A percentile compares a stretch with the other conserved stretches of the same genome.
These are phyloP conservation scores for Aspergillus nomiae DNA, from an alignment of 2,329 filamentous ascomycete genomes.

Conservation along the genomic window DNA sequence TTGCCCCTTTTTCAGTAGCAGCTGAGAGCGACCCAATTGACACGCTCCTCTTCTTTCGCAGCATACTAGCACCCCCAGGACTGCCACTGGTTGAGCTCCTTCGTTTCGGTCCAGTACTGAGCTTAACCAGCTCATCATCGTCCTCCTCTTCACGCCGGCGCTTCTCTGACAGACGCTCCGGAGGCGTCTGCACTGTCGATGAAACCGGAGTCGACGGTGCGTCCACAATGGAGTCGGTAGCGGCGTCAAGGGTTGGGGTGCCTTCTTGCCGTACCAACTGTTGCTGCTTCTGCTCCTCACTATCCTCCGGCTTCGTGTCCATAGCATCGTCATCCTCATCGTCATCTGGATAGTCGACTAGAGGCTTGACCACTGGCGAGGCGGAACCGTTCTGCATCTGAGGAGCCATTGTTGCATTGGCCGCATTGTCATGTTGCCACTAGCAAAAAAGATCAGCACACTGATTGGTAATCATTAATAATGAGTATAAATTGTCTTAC, in stretches of 20 bases:
- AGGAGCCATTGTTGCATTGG: conserved; percentile 34
- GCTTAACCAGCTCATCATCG: conserved; percentile 85
- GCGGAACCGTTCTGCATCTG: conserved; percentile 59
- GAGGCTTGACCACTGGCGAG: conserved; percentile 65
- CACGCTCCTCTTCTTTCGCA: conserved; percentile 37
- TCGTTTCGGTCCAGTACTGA: conserved; percentile 58
- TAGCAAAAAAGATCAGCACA: conserved; percentile 22
- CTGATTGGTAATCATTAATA: background rate
- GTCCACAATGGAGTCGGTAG: conserved; percentile 31
- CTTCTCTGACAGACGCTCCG: conserved; percentile 83
- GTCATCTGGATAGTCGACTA: conserved; percentile 92
- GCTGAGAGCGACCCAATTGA: conserved; percentile 29
- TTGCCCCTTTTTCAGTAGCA: conserved; percentile 28
- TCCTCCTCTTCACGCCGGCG: conserved; percentile 84
- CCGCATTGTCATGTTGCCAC: conserved; percentile 41
- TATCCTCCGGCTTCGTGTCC: conserved; percentile 52
- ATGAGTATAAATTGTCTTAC: conserved; percentile 26
- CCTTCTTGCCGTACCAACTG: conserved; percentile 16
- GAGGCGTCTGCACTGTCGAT: conserved; percentile 49
- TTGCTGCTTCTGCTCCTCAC: conserved; percentile 19
- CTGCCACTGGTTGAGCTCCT: conserved; percentile 46
- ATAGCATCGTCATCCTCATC: conserved; percentile 77
- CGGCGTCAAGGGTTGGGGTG: conserved; percentile 20
- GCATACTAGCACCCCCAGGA: conserved; percentile 32
- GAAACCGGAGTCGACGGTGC: conserved; percentile 26